These are phyloP conservation scores for Irpex sp. DNA, from an alignment of 1,284 basidiomycete genomes.

Conservation along the genomic window DNA sequence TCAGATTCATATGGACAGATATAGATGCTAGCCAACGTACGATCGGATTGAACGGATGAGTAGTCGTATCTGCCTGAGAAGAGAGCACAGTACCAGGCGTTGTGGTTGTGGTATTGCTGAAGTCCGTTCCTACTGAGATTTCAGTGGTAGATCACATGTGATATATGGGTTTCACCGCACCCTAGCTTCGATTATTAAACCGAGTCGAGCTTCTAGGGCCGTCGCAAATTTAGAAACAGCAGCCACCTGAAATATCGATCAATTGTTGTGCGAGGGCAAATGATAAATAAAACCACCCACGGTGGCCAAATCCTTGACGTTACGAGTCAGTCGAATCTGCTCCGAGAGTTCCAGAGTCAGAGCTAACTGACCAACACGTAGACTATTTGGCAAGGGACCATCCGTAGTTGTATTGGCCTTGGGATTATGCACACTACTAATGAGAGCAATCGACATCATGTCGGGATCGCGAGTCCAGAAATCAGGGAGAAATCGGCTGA, in stretches of 20 bases:
- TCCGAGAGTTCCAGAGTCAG: constrained; percentile 63
- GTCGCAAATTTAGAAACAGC: constrained; percentile 46
- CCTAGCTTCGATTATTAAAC: constrained; percentile 57
- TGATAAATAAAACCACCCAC: constrained; percentile 25
- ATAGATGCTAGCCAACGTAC: constrained; percentile 36
- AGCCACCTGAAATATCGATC: constrained; percentile 27
- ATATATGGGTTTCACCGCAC: constrained; percentile 30
- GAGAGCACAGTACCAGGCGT: constrained; percentile 49
- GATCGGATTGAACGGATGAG: constrained; percentile 56
- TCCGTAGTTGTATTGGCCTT: constrained; percentile 21
- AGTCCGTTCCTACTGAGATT: constrained; percentile 45
- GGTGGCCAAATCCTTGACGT: constrained; percentile 35
- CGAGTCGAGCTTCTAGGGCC: constrained; percentile 55
- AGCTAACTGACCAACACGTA: constrained; percentile 63
- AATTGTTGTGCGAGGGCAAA: constrained; percentile 24
- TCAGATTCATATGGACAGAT: not conserved
- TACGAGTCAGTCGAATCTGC: constrained; percentile 41
- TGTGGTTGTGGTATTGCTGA: constrained; percentile 49
- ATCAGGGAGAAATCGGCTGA: constrained; percentile 53
- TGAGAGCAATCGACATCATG: constrained; percentile 72
- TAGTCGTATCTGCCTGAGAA: constrained; percentile 61
- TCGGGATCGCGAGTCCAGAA: constrained; percentile 74
- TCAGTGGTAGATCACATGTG: not conserved
- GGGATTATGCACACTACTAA: constrained; percentile 36
- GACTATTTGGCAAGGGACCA: constrained; percentile 36